phyloP scores from a whole-genome alignment of 495 filamentous ascomycete genomes.

The Tuber borchii region DNA sequence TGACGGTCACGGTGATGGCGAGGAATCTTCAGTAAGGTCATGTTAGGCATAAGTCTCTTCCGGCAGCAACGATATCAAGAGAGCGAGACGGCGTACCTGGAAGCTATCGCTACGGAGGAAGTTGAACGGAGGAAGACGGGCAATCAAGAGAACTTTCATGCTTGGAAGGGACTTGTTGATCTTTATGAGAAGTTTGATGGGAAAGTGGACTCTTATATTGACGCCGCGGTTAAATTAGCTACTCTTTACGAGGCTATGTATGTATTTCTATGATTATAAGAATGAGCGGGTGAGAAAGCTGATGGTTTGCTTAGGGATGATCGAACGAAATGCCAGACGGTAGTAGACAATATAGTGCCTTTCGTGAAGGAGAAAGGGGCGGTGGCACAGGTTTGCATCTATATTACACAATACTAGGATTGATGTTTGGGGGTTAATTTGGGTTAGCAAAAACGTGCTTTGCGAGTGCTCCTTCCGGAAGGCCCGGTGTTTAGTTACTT shows the following conservation, averaged over 20 bases:
- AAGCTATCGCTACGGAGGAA: slow-evolving; percentile 56
- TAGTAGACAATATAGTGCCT: slow-evolving; percentile 70
- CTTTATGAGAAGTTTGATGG: slow-evolving; percentile 68
- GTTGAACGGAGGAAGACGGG: slow-evolving; percentile 50
- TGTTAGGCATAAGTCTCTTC: slow-evolving; percentile 72
- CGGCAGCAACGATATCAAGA: slow-evolving; percentile 63
- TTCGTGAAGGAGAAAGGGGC: slow-evolving; percentile 65
- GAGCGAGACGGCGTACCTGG: slow-evolving; percentile 66
- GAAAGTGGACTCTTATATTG: slow-evolving; percentile 66
- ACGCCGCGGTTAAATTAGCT: slow-evolving; percentile 64
- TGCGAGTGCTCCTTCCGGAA: slow-evolving; percentile 68
- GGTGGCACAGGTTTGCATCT: slow-evolving; percentile 25
- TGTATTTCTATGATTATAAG: slow-evolving; percentile 30
- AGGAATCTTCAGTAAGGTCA: slow-evolving; percentile 56
- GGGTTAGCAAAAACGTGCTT: slow-evolving; percentile 62
- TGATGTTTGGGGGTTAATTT: slow-evolving; percentile 39
- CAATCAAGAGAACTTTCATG: slow-evolving; percentile 47
- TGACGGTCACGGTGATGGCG: background rate
- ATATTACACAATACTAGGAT: background rate
- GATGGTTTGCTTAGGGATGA: slow-evolving; percentile 49
- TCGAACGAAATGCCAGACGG: slow-evolving; percentile 64
- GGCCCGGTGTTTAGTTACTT: slow-evolving; percentile 72
- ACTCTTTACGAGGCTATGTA: slow-evolving; percentile 63
- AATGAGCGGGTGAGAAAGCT: background rate
- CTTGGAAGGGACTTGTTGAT: slow-evolving; percentile 85